These are phyloP conservation scores for Globisporangium camurandrum DNA, from an alignment of 352 stramenopile species.

Conservation along the genomic window DNA sequence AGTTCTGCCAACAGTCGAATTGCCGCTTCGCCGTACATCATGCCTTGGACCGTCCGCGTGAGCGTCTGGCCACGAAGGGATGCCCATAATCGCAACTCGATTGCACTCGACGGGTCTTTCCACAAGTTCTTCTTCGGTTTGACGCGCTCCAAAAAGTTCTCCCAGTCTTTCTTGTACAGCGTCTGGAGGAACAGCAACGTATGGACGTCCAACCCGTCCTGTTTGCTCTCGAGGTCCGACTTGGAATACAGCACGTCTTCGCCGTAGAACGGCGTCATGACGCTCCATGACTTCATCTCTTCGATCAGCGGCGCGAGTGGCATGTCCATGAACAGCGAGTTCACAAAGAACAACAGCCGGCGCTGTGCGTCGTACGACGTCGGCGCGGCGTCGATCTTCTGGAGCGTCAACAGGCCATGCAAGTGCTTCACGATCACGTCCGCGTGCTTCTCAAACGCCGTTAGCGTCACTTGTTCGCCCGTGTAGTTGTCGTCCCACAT, in stretches of 20 bases:
- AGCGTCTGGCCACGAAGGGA: slow-evolving; percentile 97
- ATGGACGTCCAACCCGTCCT: slow-evolving; percentile 89
- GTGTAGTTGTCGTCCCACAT: slow-evolving; percentile 98
- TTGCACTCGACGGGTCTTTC: slow-evolving; percentile 78
- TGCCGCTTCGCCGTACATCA: slow-evolving; percentile 99
- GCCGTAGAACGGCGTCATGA: slow-evolving; percentile 98
- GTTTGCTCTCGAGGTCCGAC: slow-evolving; percentile 94
- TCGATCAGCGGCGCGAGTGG: slow-evolving; percentile 93
- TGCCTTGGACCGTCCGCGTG: slow-evolving; percentile 95
- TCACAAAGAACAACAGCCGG: slow-evolving; percentile 97
- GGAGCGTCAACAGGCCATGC: slow-evolving; percentile 92
- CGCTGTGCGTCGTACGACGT: slow-evolving; percentile 94
- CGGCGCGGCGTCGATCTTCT: slow-evolving; percentile 96
- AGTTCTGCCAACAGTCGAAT: slow-evolving; percentile 96
- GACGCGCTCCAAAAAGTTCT: slow-evolving; percentile 96
- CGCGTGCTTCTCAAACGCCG: slow-evolving; percentile 72
- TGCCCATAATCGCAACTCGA: slow-evolving; percentile 96
- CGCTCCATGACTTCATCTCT: slow-evolving; percentile 98
- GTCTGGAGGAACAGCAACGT: slow-evolving; percentile 91
- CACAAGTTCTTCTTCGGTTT: slow-evolving; percentile 91
- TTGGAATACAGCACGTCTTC: slow-evolving; percentile 98
- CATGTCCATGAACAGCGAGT: slow-evolving; percentile 99
- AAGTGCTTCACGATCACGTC: slow-evolving; percentile 85
- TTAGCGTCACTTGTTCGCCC: slow-evolving; percentile 89
- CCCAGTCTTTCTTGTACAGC: slow-evolving; percentile 97